A percentile compares a stretch with the other conserved stretches of the same genome.
Evolutionary conservation across 2,329 filamentous ascomycete species (phyloP).

Genomic region (Diaporthe eres): DNA sequence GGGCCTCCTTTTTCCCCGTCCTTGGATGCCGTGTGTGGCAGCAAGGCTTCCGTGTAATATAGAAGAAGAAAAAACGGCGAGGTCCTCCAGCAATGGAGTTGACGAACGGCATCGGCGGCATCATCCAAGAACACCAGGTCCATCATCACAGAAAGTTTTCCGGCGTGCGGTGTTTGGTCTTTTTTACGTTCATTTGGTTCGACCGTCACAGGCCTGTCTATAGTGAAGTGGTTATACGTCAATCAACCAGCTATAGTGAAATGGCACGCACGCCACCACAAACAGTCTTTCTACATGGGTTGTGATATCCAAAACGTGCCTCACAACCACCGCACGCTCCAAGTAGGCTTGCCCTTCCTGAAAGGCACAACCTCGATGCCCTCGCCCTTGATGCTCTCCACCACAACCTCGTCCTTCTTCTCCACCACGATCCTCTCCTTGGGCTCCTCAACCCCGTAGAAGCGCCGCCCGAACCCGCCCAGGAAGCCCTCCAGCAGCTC

Average conservation of each 20-base stretch:
- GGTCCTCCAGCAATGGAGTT: conserved; percentile 26
- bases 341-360: conserved; percentile 72
- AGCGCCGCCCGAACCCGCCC: conserved; percentile 64
- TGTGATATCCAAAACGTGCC: neutral
- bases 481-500: conserved; percentile 70
- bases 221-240: conserved; percentile 24
- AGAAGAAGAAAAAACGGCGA: neutral
- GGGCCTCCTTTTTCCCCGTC: neutral
- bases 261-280: neutral
- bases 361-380: conserved; percentile 77
- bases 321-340: conserved; percentile 57
- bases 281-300: neutral
- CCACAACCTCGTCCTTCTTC: conserved; percentile 68
- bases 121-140: conserved; percentile 14
- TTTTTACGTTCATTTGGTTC: conserved; percentile 2
- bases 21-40: neutral
- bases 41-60: conserved; percentile 18
- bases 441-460: conserved; percentile 68
- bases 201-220: conserved; percentile 15
- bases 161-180: neutral
- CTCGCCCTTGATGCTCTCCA: conserved; percentile 66
- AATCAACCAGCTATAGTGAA: conserved; percentile 33
- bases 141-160: conserved; percentile 13
- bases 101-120: neutral
- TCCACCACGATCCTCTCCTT: conserved; percentile 70